Evolutionary conservation across 1,284 basidiomycete genomes (phyloP).

Genomic region (Hemileia vastatrix): DNA sequence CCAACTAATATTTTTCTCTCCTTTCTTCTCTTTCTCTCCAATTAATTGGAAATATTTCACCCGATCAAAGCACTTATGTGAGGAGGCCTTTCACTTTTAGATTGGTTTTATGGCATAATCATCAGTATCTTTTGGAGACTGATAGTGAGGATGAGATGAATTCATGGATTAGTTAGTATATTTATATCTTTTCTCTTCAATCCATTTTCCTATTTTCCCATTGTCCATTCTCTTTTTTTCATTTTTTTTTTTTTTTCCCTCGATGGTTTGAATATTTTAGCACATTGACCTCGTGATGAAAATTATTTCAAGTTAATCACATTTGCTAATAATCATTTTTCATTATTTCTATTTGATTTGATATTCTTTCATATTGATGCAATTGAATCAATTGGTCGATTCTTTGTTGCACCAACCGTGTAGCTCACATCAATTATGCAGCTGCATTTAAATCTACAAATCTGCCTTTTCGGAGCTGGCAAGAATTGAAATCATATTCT

Average conservation of each 20-base stretch:
- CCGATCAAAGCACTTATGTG: constrained; percentile 53
- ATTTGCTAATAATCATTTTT: neutral
- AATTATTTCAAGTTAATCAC: too few species aligned
- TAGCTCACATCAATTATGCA: constrained; percentile 80
- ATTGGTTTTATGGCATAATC: constrained; percentile 62
- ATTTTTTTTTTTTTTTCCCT: too few species aligned
- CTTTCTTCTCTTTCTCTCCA: neutral
- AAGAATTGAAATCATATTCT: too few species aligned
- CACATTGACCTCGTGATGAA: too few species aligned
- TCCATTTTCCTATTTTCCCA: neutral
- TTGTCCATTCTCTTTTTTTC: too few species aligned
- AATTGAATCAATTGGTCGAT: too few species aligned
- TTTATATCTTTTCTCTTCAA: neutral
- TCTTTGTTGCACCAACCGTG: too few species aligned
- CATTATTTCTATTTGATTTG: neutral
- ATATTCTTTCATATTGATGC: neutral
- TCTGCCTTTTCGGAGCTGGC: constrained; percentile 1
- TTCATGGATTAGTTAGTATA: constrained; percentile 63
- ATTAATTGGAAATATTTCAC: too few species aligned
- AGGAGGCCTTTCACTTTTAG: constrained; percentile 58
- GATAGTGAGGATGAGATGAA: constrained; percentile 66
- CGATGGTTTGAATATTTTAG: too few species aligned
- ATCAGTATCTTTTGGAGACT: constrained; percentile 72
- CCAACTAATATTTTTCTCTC: neutral
- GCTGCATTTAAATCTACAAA: constrained; percentile 9